These are phyloP conservation scores for Lobosporangium transversale DNA, from an alignment of 192 early-diverging fungal species.

Conservation along the genomic window DNA sequence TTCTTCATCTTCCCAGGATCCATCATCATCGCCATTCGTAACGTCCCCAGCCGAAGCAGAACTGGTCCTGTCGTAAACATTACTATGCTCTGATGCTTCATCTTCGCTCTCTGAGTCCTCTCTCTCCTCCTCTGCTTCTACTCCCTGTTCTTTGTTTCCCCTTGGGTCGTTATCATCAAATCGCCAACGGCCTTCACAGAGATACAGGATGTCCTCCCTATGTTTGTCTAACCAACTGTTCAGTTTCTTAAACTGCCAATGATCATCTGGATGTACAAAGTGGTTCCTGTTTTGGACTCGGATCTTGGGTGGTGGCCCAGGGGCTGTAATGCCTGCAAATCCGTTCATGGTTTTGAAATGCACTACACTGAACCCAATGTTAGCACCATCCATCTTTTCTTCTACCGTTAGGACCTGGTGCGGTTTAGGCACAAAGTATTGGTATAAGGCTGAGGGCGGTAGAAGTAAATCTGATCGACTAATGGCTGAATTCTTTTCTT, in stretches of 20 bases:
- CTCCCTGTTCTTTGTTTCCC: background rate
- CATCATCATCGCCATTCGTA: slow-evolving; percentile 20
- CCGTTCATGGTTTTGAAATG: slow-evolving; percentile 46
- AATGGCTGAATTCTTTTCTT: slow-evolving; percentile 26
- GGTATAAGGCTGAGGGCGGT: slow-evolving; percentile 33
- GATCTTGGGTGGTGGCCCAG: slow-evolving; percentile 40
- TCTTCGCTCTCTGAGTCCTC: background rate
- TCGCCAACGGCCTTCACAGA: slow-evolving; percentile 41
- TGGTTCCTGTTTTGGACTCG: slow-evolving; percentile 48
- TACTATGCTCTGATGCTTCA: background rate
- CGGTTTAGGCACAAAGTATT: slow-evolving; percentile 32
- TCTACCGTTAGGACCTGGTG: slow-evolving; percentile 46
- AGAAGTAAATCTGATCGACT: slow-evolving; percentile 41
- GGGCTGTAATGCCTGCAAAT: slow-evolving; percentile 14
- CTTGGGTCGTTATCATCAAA: slow-evolving; percentile 1
- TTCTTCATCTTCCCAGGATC: slow-evolving; percentile 25
- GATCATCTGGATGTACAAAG: slow-evolving; percentile 53
- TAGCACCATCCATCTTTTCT: slow-evolving; percentile 51
- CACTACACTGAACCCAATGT: slow-evolving; percentile 51
- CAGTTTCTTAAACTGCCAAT: slow-evolving; percentile 53
- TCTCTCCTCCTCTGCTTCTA: background rate
- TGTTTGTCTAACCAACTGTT: slow-evolving; percentile 41
- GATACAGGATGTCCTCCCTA: slow-evolving; percentile 34
- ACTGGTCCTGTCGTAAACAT: slow-evolving; percentile 2
- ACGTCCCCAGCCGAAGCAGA: too few relatives aligned